Percentiles rank a stretch among this genome's conserved stretches.
Evolutionary conservation across 2,329 filamentous ascomycete genomes (phyloP).

Genomic region (Fusarium falciforme): DNA sequence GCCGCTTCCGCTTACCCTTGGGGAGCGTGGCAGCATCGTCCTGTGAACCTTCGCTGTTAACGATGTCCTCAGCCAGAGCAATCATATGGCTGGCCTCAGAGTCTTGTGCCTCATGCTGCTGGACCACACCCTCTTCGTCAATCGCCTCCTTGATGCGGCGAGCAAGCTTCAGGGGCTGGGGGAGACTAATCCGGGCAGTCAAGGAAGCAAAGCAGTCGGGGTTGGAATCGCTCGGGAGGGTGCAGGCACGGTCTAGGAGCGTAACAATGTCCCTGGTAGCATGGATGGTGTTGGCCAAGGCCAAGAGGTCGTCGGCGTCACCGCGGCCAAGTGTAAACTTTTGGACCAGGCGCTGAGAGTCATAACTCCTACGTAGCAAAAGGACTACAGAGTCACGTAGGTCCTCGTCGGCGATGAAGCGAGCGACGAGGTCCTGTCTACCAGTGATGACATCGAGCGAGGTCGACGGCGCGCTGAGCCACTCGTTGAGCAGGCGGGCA

Average conservation of each 20-base stretch:
- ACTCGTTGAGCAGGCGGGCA: conserved; percentile 83
- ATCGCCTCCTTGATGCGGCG: conserved; percentile 80
- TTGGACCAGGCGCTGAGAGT: conserved; percentile 90
- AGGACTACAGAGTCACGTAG: conserved; percentile 77
- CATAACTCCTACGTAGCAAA: conserved; percentile 80
- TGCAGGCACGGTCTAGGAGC: conserved; percentile 52
- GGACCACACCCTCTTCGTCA: conserved; percentile 89
- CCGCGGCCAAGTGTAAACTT: conserved; percentile 94
- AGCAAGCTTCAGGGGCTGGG: conserved; percentile 75
- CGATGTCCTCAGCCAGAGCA: conserved; percentile 77
- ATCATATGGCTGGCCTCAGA: conserved; percentile 77
- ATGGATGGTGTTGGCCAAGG: conserved; percentile 82
- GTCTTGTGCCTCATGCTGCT: conserved; percentile 82
- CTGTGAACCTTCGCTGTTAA: conserved; percentile 72
- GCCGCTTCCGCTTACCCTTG: conserved; percentile 62
- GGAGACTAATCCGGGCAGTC: conserved; percentile 71
- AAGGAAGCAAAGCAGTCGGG: conserved; percentile 57
- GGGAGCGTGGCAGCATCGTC: conserved; percentile 66
- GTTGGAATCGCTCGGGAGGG: conserved; percentile 12
- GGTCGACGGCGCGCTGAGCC: conserved; percentile 93
- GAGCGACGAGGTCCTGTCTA: conserved; percentile 83
- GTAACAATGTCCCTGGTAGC: conserved; percentile 75
- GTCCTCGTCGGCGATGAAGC: conserved; percentile 73
- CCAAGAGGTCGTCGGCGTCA: conserved; percentile 90
- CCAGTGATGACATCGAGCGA: conserved; percentile 81